A percentile compares a stretch with the other conserved stretches of the same genome.
Evolutionary conservation across 164 flowering plant species (phyloP).

Genomic region (Macadamia integrifolia): DNA sequence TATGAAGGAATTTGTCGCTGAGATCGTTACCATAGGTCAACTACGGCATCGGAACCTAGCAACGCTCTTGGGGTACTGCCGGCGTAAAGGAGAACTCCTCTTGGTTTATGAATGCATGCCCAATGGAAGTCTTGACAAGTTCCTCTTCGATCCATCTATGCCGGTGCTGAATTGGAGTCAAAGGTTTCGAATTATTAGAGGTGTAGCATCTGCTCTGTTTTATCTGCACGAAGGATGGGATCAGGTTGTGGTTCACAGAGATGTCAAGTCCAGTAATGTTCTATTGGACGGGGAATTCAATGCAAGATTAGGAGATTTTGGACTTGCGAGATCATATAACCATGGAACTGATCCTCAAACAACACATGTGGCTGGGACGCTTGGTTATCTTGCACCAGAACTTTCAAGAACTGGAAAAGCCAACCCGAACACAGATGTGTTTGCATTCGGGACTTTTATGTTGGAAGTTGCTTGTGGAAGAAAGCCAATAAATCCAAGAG

Average conservation of each 20-base stretch:
- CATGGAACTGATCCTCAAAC: conserved; percentile 28
- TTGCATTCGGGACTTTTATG: conserved; percentile 31
- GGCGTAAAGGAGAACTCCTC: conserved; percentile 40
- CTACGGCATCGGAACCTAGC: conserved; percentile 50
- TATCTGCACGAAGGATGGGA: conserved; percentile 42
- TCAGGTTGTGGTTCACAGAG: conserved; percentile 36
- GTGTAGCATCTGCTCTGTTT: conserved; percentile 29
- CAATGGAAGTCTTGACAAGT: conserved; percentile 48
- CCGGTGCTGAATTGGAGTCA: conserved; percentile 25
- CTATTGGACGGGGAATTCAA: conserved; percentile 28
- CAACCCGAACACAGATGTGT: conserved; percentile 30
- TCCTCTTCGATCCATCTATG: conserved; percentile 4
- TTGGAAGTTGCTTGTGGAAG: conserved; percentile 41
- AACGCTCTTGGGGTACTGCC: conserved; percentile 42
- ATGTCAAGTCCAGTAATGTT: conserved; percentile 37
- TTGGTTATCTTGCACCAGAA: conserved; percentile 42
- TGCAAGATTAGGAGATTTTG: conserved; percentile 38
- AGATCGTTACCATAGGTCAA: conserved; percentile 41
- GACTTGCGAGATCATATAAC: conserved; percentile 28
- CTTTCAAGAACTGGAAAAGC: conserved; percentile 26
- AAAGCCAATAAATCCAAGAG: conserved; percentile 21
- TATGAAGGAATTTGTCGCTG: conserved; percentile 43
- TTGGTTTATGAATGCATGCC: conserved; percentile 56
- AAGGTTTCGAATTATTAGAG: conserved; percentile 29
- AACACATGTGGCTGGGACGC: conserved; percentile 31